Conservation (phyloP, 1,139 yeast species). For the Pichia sp. region DNA sequence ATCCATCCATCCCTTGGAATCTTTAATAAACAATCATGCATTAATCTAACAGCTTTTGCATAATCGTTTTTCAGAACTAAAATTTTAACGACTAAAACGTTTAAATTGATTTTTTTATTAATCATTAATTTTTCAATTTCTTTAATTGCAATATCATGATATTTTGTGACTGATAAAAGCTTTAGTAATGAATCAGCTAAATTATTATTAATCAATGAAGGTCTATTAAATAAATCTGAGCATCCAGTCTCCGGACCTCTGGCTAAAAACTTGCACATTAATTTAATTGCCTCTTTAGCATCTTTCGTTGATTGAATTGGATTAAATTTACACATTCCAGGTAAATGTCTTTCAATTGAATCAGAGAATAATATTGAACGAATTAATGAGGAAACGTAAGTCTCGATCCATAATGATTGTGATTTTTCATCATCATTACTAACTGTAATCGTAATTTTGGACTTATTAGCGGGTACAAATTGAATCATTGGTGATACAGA, state of each 20-base stretch:
- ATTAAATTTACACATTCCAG: slow-evolving; percentile 43
- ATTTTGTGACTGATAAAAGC: slow-evolving; percentile 59
- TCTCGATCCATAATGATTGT: slow-evolving; percentile 61
- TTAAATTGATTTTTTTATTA: slow-evolving; percentile 33
- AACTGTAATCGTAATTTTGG: slow-evolving; percentile 19
- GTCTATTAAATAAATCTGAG: slow-evolving; percentile 57
- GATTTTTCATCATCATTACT: slow-evolving; percentile 29
- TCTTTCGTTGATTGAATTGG: slow-evolving; percentile 40
- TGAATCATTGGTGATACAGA: slow-evolving; percentile 26
- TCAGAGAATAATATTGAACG: slow-evolving; percentile 67
- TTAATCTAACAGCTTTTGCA: slow-evolving; percentile 62
- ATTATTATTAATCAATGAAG: slow-evolving; percentile 64
- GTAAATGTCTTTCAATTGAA: slow-evolving; percentile 55
- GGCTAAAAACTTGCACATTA: slow-evolving; percentile 58
- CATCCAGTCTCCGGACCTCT: slow-evolving; percentile 64
- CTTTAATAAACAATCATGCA: slow-evolving; percentile 53
- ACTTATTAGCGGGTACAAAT: slow-evolving; percentile 24
- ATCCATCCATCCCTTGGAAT: slow-evolving; percentile 60
- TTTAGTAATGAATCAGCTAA: slow-evolving; percentile 70
- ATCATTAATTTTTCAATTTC: slow-evolving; percentile 39
- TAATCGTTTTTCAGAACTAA: slow-evolving; percentile 61
- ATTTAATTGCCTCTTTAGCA: slow-evolving; percentile 50
- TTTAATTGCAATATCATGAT: slow-evolving; percentile 53
- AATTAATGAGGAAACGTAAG: slow-evolving; percentile 68
- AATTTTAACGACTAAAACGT: slow-evolving; percentile 51